Evolutionary conservation across 805 yeast species (phyloP).

Genomic region (Ogataea siamensis): DNA sequence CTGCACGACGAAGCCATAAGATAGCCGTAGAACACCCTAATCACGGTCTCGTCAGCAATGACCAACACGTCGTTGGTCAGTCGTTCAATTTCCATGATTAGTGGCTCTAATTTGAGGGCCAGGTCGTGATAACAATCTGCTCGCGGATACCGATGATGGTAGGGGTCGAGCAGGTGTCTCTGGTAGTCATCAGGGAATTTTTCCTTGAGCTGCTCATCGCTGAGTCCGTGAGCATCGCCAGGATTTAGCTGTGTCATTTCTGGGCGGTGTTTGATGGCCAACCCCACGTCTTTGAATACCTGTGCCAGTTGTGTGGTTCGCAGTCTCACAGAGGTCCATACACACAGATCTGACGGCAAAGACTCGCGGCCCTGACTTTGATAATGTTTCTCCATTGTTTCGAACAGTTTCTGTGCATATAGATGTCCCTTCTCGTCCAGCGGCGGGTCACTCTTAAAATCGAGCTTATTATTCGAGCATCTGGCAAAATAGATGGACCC

Average conservation of each 20-base stretch:
- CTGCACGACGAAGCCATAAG: conserved; percentile 86
- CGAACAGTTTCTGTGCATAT: conserved; percentile 65
- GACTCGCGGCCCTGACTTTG: conserved; percentile 21
- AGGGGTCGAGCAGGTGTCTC: conserved; percentile 72
- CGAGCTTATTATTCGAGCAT: conserved; percentile 58
- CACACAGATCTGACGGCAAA: conserved; percentile 47
- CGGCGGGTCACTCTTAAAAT: conserved; percentile 75
- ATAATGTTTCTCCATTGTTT: conserved; percentile 46
- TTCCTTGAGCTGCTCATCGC: conserved; percentile 54
- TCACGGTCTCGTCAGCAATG: conserved; percentile 89
- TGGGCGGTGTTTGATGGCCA: conserved; percentile 69
- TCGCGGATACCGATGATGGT: conserved; percentile 87
- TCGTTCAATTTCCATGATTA: conserved; percentile 90
- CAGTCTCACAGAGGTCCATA: conserved; percentile 93
- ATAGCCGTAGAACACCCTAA: conserved; percentile 89
- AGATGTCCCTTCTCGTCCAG: conserved; percentile 68
- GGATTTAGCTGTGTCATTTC: conserved; percentile 88
- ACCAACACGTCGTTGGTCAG: conserved; percentile 83
- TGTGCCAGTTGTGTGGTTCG: conserved; percentile 80
- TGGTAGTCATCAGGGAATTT: conserved; percentile 69
- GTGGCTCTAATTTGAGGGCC: conserved; percentile 91
- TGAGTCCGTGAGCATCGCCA: conserved; percentile 75
- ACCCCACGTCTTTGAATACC: conserved; percentile 60
- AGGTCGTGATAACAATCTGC: conserved; percentile 96
- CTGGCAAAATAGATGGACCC: conserved; percentile 94